Evolutionary conservation across 164 flowering plant genomes (phyloP).

Genomic region (Protea cynaroides): DNA sequence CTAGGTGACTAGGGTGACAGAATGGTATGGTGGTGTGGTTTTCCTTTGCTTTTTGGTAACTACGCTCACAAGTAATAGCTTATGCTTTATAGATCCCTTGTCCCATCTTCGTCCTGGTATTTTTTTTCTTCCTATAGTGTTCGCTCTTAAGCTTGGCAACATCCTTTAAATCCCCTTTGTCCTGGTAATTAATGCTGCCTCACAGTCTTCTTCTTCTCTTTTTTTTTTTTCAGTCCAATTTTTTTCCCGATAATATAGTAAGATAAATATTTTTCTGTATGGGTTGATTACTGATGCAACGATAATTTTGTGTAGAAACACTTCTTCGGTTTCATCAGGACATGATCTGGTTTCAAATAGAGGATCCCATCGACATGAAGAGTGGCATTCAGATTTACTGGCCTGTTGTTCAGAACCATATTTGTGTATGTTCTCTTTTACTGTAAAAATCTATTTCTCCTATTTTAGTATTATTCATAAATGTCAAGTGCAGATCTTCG

Average conservation of each 20-base stretch:
- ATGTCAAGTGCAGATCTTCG: neutral
- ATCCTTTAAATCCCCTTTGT: no score
- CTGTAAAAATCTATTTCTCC: neutral
- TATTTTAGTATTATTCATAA: neutral
- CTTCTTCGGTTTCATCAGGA: slow-evolving; percentile 60
- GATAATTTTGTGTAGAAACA: slow-evolving; percentile 41
- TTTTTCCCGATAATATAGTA: neutral
- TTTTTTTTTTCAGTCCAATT: no score
- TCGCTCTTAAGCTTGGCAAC: no score
- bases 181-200: no score
- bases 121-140: neutral
- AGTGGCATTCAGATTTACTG: slow-evolving; percentile 92
- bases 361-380: slow-evolving; percentile 52
- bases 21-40: neutral
- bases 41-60: neutral
- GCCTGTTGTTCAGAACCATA: slow-evolving; percentile 90
- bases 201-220: no score
- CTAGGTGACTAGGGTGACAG: neutral
- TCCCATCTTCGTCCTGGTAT: neutral
- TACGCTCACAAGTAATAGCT: neutral
- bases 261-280: neutral
- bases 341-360: slow-evolving; percentile 52
- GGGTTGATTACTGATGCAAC: slow-evolving; percentile 3
- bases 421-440: slow-evolving; percentile 50
- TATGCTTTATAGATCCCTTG: neutral